Conservation (phyloP, 768 basidiomycete species). For the Mycena olivaceomarginata region DNA sequence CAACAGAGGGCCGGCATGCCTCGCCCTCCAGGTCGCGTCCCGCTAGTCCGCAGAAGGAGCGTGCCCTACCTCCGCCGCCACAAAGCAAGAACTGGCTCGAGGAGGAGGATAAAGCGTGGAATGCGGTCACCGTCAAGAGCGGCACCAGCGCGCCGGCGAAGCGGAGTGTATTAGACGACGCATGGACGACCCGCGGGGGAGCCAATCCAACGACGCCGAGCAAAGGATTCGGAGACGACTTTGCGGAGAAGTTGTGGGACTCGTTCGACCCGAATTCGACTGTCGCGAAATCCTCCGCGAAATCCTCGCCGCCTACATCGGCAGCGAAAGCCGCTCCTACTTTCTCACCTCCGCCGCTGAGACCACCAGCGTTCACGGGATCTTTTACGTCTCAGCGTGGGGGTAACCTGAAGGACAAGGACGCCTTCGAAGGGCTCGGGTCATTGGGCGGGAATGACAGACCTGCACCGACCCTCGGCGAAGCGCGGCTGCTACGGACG, state of each 20-base stretch:
- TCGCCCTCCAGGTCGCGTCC: conserved; percentile 54
- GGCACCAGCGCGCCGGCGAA: conserved; percentile 42
- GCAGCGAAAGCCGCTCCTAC: conserved; percentile 42
- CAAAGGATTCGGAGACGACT: conserved; percentile 82
- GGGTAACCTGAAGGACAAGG: conserved; percentile 72
- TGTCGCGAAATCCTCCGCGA: conserved; percentile 32
- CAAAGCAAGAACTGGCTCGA: conserved; percentile 57
- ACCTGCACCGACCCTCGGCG: conserved; percentile 81
- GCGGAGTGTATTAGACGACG: conserved; percentile 52
- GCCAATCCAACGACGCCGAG: conserved; percentile 46
- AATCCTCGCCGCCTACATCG: conserved; percentile 16
- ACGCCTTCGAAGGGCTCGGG: conserved; percentile 89
- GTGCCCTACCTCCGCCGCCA: conserved; percentile 30
- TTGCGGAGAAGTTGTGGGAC: conserved; percentile 74
- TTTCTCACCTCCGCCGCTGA: conserved; percentile 41
- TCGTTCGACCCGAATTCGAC: conserved; percentile 61
- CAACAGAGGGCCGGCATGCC: conserved; percentile 46
- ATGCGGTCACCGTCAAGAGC: conserved; percentile 56
- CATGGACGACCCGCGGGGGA: conserved; percentile 61
- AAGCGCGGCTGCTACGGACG: conserved; percentile 83
- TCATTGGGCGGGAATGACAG: conserved; percentile 64
- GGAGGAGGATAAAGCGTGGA: conserved; percentile 72
- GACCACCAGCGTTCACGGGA: conserved; percentile 55
- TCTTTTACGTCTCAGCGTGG: conserved; percentile 32
- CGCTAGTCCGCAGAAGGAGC: conserved; percentile 57